Percentiles rank a stretch among this genome's conserved stretches.
phyloP scores from a whole-genome alignment of 805 yeast genomes.

The Suhomyces sp. region DNA sequence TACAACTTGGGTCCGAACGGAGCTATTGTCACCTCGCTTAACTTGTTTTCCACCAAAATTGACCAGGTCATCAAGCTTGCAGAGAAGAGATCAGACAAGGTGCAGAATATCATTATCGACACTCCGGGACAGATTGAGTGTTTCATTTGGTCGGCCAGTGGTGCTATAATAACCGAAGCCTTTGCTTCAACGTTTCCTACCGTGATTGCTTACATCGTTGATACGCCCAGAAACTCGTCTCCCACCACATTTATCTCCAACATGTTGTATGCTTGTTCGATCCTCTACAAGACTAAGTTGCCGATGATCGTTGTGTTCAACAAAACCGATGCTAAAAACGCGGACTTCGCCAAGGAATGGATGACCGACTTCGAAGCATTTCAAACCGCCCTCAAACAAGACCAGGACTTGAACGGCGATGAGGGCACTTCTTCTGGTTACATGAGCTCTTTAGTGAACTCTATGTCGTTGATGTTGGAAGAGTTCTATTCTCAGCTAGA shows the following conservation, averaged over 20 bases:
- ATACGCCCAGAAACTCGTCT: slow-evolving; percentile 89
- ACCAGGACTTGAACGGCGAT: slow-evolving; percentile 64
- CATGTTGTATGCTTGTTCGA: slow-evolving; percentile 97
- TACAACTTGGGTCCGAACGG: slow-evolving; percentile 97
- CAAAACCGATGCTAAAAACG: slow-evolving; percentile 84
- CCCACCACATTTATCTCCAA: slow-evolving; percentile 98
- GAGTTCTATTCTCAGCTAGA: slow-evolving; percentile 93
- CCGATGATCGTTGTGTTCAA: slow-evolving; percentile 97
- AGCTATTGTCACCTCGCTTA: slow-evolving; percentile 93
- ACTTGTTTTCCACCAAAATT: slow-evolving; percentile 88
- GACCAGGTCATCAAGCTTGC: slow-evolving; percentile 89
- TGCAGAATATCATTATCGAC: slow-evolving; percentile 77
- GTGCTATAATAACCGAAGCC: slow-evolving; percentile 93
- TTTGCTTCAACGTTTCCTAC: slow-evolving; percentile 96
- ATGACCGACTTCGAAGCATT: slow-evolving; percentile 94
- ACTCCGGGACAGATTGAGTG: slow-evolving; percentile 99
- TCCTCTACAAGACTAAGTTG: slow-evolving; percentile 88
- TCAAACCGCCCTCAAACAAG: slow-evolving; percentile 69
- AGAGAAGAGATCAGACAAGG: slow-evolving; percentile 64
- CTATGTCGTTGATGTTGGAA: slow-evolving; percentile 93
- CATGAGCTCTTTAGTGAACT: slow-evolving; percentile 89
- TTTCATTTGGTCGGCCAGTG: slow-evolving; percentile 98
- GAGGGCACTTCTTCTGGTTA: slow-evolving; percentile 72
- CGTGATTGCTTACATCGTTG: slow-evolving; percentile 91
- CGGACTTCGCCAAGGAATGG: slow-evolving; percentile 92